phyloP scores from a whole-genome alignment of 805 yeast species.

The Zygosaccharomyces gambellarensis region DNA sequence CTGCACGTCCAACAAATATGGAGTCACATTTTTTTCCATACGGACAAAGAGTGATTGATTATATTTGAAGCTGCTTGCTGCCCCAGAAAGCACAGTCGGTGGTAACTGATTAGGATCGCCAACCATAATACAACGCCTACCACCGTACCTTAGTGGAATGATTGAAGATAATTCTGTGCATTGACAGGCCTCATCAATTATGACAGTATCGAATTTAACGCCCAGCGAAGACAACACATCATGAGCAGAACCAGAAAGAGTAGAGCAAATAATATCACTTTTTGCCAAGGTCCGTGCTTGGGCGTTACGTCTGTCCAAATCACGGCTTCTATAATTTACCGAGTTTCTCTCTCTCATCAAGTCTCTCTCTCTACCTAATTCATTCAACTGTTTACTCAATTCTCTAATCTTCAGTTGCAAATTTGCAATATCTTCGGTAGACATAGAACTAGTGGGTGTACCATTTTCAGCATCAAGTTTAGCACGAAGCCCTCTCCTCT shows the following conservation, averaged over 20 bases:
- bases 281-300: constrained; percentile 67
- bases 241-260: constrained; percentile 92
- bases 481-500: constrained; percentile 52
- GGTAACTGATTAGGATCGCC: constrained; percentile 99
- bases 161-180: constrained; percentile 89
- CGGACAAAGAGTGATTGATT: constrained; percentile 93
- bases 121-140: constrained; percentile 87
- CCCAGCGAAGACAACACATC: constrained; percentile 72
- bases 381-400: constrained; percentile 57
- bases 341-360: constrained; percentile 70
- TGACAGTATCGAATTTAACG: constrained; percentile 79
- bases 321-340: constrained; percentile 66
- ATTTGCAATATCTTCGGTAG: constrained; percentile 43
- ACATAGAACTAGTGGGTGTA: constrained; percentile 42
- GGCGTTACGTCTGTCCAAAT: constrained; percentile 66
- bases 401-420: constrained; percentile 50
- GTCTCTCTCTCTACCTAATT: constrained; percentile 68
- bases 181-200: constrained; percentile 96
- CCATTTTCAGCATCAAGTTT: constrained; percentile 39
- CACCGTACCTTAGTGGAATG: constrained; percentile 89
- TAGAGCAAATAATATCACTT: constrained; percentile 85
- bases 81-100: constrained; percentile 89
- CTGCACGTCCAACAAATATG: constrained; percentile 78
- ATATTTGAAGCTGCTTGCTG: constrained; percentile 72
- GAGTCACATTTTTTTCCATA: constrained; percentile 64